Conservation (phyloP, 176 grass and related monocot genomes). For the Melocanna baccifera region DNA sequence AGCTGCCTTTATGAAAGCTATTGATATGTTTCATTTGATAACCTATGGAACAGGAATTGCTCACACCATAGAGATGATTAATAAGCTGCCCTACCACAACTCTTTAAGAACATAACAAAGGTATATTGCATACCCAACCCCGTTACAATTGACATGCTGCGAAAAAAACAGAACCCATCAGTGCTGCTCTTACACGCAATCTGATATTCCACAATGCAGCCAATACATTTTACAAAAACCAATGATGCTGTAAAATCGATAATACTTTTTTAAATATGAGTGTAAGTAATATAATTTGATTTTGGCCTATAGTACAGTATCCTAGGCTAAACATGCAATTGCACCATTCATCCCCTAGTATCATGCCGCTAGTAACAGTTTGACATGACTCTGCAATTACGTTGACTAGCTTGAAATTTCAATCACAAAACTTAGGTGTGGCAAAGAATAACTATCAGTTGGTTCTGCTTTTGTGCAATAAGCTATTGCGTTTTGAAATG, state of each 20-base stretch:
- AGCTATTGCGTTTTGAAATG: background rate
- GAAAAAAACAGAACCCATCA: background rate
- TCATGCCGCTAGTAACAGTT: background rate
- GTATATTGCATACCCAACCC: background rate
- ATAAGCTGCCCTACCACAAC: background rate
- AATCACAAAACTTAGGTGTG: background rate
- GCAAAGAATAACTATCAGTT: background rate
- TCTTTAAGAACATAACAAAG: background rate
- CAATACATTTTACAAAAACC: background rate
- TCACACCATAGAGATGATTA: background rate
- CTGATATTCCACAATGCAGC: background rate
- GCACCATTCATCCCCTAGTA: background rate
- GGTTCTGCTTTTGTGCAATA: background rate
- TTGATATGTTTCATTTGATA: background rate
- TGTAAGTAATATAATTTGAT: background rate
- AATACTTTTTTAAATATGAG: background rate
- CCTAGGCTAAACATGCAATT: background rate
- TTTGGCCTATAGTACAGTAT: background rate
- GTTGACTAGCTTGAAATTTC: background rate
- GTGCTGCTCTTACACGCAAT: background rate
- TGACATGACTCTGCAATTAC: background rate
- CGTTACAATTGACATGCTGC: background rate
- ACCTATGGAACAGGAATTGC: background rate
- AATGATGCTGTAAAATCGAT: background rate
- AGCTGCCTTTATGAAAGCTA: background rate